Percentiles rank a stretch among this genome's conserved stretches.
phyloP scores from a whole-genome alignment of 768 basidiomycete species.

The Boletus pseudo-olivaceus region DNA sequence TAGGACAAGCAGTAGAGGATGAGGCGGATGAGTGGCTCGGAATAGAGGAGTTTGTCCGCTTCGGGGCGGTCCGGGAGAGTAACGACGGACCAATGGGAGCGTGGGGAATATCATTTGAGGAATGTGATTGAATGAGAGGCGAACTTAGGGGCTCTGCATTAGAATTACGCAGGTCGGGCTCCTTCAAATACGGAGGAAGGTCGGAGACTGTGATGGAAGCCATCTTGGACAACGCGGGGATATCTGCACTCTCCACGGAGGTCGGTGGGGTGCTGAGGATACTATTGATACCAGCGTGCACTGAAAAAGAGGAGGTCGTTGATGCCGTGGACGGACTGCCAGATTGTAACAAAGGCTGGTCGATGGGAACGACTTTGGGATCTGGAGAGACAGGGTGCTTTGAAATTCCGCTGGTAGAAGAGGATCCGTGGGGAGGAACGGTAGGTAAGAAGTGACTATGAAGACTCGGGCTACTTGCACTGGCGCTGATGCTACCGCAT shows the following conservation, averaged over 20 bases:
- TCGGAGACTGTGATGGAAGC: constrained; percentile 23
- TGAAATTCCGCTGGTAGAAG: constrained; percentile 26
- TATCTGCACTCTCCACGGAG: constrained; percentile 36
- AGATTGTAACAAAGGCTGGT: constrained; percentile 28
- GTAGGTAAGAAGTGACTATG: constrained; percentile 16
- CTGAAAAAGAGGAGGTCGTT: constrained; percentile 46
- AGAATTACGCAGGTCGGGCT: background rate
- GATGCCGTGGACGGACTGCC: constrained; percentile 33
- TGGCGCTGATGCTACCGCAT: constrained; percentile 29
- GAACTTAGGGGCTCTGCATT: constrained; percentile 13
- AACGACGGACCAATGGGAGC: constrained; percentile 46
- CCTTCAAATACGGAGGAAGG: background rate
- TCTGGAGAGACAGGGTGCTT: constrained; percentile 5
- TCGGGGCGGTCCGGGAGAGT: constrained; percentile 63
- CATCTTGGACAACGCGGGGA: constrained; percentile 38
- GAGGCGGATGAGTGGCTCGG: constrained; percentile 21
- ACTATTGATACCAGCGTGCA: constrained; percentile 28
- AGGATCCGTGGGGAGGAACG: constrained; percentile 3
- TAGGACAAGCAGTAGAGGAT: constrained; percentile 19
- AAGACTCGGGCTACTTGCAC: constrained; percentile 21
- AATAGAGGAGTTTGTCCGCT: constrained; percentile 11
- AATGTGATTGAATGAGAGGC: constrained; percentile 25
- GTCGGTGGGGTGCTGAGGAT: constrained; percentile 57
- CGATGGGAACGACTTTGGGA: background rate
- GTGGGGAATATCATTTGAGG: constrained; percentile 16